Evolutionary conservation across 176 grass and related monocot species (phyloP), one percentile per base, ranked within the genome.

Genomic region (Carex pumila): DNA sequence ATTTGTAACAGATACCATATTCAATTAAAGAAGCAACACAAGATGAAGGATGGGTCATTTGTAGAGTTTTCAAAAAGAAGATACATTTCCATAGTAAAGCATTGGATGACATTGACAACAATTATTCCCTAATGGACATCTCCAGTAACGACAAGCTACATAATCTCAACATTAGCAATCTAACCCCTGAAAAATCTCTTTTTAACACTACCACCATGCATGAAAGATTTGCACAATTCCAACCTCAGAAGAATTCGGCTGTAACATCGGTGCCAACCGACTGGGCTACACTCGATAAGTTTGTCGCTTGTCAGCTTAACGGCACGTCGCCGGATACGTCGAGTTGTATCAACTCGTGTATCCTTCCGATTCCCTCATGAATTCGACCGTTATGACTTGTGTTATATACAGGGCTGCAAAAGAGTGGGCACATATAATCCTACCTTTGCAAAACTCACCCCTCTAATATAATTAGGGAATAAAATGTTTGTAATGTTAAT

Each of bases 21-120:
- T 45, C 52, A 45, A 19, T 64, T 13, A 25, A 69, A 25, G 69
- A 31, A 87, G 69, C 34, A 50, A 52, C 53, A 64, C 87, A 91
- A 86, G 92, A 94, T 34, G 85, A 86, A 34, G 89, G 92, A 52
- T 94, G 92, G 92, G 92, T 94, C 36, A 90, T 94, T 47, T 94
- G 92, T 69, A 89, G 87, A 77, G 89, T 94, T 56, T 94, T 94
- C 87, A 87, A 84, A 85, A 94, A 94, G 89, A 94, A 91, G 80
- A 84, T 82, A 75, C 79, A 89, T 52, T 71, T 71, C 18, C 85
- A 89, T 34, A 22, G 10, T 17, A 77, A 56, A 13, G 25, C 22
- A 32, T 77, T 25, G 2, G 6, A 31, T 29, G 21, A 56, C 7
- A 15, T 7, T 55, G 47, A 56, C 73, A 56, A 15, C 5, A 77